A percentile compares a stretch with the other conserved stretches of the same genome.
phyloP scores from a whole-genome alignment of 768 basidiomycete genomes.

The Psilocybe sp. region DNA sequence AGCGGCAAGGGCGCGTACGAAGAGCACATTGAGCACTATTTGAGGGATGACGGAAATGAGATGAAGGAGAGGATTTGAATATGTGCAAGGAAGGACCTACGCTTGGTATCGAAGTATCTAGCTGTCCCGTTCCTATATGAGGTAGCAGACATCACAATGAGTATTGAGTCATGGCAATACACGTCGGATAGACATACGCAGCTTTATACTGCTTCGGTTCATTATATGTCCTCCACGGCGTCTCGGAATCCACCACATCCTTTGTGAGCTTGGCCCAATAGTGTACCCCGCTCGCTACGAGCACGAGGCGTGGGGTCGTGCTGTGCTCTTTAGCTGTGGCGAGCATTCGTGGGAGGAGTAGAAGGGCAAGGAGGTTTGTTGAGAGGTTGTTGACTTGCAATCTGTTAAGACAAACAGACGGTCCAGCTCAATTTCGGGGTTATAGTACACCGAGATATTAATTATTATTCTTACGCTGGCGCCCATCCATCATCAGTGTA shows the following conservation, averaged over 20 bases:
- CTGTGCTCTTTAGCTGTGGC: conserved; percentile 27
- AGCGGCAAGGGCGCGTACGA: conserved; percentile 33
- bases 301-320: conserved; percentile 31
- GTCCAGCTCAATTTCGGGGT: too few relatives aligned
- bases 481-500: conserved; percentile 44
- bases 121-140: too few relatives aligned
- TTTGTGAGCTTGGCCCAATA: conserved; percentile 20
- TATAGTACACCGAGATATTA: too few relatives aligned
- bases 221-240: neutral
- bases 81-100: conserved; percentile 4
- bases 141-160: neutral
- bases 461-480: conserved; percentile 21
- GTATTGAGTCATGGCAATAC: neutral
- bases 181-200: neutral
- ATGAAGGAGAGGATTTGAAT: too few relatives aligned
- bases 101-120: conserved; percentile 8
- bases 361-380: conserved; percentile 33
- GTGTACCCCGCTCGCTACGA: conserved; percentile 42
- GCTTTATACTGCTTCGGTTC: neutral
- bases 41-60: too few relatives aligned
- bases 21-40: conserved; percentile 40
- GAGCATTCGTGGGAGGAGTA: conserved; percentile 39
- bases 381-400: conserved; percentile 29
- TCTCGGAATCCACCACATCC: conserved; percentile 11
- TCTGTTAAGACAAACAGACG: neutral